Base-by-base conservation (phyloP, 2,329 filamentous ascomycete species). In the Stemphylium lycopersici region DNA sequence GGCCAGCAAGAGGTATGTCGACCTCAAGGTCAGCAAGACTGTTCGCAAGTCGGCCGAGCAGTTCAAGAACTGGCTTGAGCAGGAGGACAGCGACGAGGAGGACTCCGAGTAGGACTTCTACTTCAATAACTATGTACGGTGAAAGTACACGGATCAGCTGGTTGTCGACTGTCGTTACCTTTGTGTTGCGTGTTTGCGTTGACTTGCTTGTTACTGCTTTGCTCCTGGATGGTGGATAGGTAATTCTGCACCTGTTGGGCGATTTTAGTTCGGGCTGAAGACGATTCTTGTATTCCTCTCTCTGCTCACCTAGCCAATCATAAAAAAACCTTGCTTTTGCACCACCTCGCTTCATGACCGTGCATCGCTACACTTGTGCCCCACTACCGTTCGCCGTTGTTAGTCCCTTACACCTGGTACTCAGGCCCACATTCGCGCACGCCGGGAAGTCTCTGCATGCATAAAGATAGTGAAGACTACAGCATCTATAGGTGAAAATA, bases 1-100 rank as follows among this genome's bases (percentile, higher is more conserved):
- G 84, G 92, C 93, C 55, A 96, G 91, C 86, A 97, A 96, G 88
- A 97, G 97, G 82, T 98, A 98, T 76, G 90, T 96, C 67, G 93
- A 98, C 75, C 78, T 96, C 57, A 75, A 88, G 56, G 93, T 87
- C 58, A 96, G 91, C 80, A 93, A 92, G 84, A 96, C 96, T 84
- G 92, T 98, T 60, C 91, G 93, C 80, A 93, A 96, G 83, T 90
- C 91, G 63, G 92, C 95, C 48, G 90, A 96, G 81, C 88, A 90
- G 62, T 99, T 99, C 85, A 84, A 97, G 71, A 90, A 87, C 68
- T 98, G 93, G 93, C 91, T 98, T 54, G 60, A 65, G 55, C 91
- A 90, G 77, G 93, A 93, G 48, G 90, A 93, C 76, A 86, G 83
- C 61, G 86, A 88, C 12, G 63, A 66, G 31, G 65, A 69, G 51